phyloP scores from a whole-genome alignment of 495 filamentous ascomycete species.

The Evansstolkia leycettana region DNA sequence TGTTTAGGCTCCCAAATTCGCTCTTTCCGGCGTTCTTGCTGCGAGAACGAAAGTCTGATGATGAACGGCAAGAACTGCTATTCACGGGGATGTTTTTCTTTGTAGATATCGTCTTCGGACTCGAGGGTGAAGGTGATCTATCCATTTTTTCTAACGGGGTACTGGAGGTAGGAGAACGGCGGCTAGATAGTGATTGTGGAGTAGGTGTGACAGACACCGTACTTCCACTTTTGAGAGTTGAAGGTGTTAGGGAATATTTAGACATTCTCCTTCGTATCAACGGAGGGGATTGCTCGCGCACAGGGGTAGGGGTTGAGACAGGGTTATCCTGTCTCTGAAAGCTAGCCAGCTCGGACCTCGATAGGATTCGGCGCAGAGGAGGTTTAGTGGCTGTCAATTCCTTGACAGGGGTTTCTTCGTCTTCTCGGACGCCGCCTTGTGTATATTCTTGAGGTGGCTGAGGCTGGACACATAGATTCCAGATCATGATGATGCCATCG shows the following conservation, averaged over 20 bases:
- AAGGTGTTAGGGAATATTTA: constrained; percentile 25
- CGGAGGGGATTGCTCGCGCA: constrained; percentile 51
- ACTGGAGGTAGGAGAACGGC: constrained; percentile 21
- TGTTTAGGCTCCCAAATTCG: constrained; percentile 54
- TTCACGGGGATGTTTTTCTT: constrained; percentile 10
- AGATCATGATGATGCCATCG: constrained; percentile 80
- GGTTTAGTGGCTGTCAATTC: constrained; percentile 43
- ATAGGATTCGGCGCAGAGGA: constrained; percentile 62
- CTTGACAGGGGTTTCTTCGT: constrained; percentile 38
- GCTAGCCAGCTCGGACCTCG: constrained; percentile 63
- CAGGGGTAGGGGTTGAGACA: constrained; percentile 37
- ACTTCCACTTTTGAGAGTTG: constrained; percentile 15
- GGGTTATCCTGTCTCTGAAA: constrained; percentile 46
- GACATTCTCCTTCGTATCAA: constrained; percentile 44
- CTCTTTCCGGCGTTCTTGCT: constrained; percentile 38
- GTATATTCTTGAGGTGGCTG: constrained; percentile 20
- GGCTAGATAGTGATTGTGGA: constrained; percentile 23
- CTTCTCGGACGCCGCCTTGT: constrained; percentile 14
- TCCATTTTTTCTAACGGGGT: constrained; percentile 17
- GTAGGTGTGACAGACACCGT: constrained; percentile 13
- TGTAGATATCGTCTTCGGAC: constrained; percentile 17
- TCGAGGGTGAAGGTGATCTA: constrained; percentile 35
- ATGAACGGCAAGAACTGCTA: constrained; percentile 35
- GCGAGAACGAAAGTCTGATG: constrained; percentile 43
- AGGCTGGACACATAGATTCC: constrained; percentile 45